Base-by-base conservation (phyloP, 2,329 filamentous ascomycete genomes). In the Cadophora gregata region DNA sequence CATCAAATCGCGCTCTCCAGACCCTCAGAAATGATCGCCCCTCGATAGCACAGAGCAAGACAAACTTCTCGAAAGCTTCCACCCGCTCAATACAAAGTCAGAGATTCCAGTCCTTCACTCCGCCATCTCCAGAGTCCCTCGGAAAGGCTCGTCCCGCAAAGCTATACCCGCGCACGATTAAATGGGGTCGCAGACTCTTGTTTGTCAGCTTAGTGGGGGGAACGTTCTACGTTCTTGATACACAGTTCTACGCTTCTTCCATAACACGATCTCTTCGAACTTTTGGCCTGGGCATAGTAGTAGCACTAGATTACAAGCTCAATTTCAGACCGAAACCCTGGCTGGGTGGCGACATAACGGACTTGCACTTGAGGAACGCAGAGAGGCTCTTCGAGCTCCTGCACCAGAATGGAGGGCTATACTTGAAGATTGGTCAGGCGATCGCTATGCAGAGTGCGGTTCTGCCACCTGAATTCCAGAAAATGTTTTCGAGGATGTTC, bases 371-470 rank as follows among this genome's bases (percentile, higher is more conserved):
- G 45, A 89, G 96, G 68, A 97, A 91, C 76, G 96, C 96, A 0
- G 88, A 93, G 80, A 85, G 92, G 29, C 81, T 98, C 45, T 97
- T 93, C 68, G 85, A 95, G 33, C 81, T 99, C 69, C 84, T 98
- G 71, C 86, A 92, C 29, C 82, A 87, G 64, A 99, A 99, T 84
- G 95, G 96, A 67, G 96, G 96, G 0, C 80, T 99, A 21, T 99
- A 98, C 77, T 84, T 98, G 76, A 99, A 99, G 84, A 97, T 99
- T 66, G 96, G 96, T 0, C 96, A 99, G 83, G 96, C 96, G 4
- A 95, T 99, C 72, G 96, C 95, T 16, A 98, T 98, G 96, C 96
- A 99, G 83, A 95, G 92, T 72, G 95, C 95, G 0, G 89, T 98
- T 29, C 81, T 99, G 69, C 96, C 96, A 29, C 92, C 94, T 0